Base-by-base conservation (phyloP, 441 rosid genomes). In the Breynia disticha region DNA sequence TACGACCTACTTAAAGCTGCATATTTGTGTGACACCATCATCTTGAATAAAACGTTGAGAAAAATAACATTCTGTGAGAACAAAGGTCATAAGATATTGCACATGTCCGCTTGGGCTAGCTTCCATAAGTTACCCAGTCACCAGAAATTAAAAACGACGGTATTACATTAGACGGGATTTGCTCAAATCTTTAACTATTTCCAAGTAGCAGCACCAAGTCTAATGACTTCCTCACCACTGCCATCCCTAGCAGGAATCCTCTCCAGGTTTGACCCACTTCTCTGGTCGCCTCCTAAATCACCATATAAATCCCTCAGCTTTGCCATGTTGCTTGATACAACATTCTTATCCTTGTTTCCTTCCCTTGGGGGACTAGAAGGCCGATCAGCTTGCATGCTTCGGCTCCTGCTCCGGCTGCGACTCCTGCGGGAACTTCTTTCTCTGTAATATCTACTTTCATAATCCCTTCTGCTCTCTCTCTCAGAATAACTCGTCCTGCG, bases 281-380 rank as follows among this genome's bases (percentile, higher is more conserved):
- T 84, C 54, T 77, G 59, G 61, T 61, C 79, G 32, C 75, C 79
- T 37, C 75, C 71, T 0, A 69, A 46, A 52, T 89, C 96, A 17
- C 99, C 97, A 19, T 93, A 93, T 15, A 93, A 49, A 72, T 89
- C 97, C 70, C 75, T 89, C 21, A 93, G 96, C 76, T 84, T 89
- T 2, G 97, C 99, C 50, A 93, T 71, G 65, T 86, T 86, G 80
- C 86, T 77, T 18, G 87, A 77, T 7, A 79, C 71, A n/a, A 76
- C 63, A 10, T 65, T 47, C 72, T 61, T 70, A 13, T 77, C 80
- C 69, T 80, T 86, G 65, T 48, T 63, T 55, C 43, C 64, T 39
- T 86, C 90, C 61, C 72, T 76, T 4, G 16, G 69, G 3, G 89
- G 86, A 66, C 78, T 79, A 0, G 69, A 55, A 41, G 70, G 83